Evolutionary conservation across 2,329 filamentous ascomycete species (phyloP).

Genomic region (Graphiopsis chlorocephala): DNA sequence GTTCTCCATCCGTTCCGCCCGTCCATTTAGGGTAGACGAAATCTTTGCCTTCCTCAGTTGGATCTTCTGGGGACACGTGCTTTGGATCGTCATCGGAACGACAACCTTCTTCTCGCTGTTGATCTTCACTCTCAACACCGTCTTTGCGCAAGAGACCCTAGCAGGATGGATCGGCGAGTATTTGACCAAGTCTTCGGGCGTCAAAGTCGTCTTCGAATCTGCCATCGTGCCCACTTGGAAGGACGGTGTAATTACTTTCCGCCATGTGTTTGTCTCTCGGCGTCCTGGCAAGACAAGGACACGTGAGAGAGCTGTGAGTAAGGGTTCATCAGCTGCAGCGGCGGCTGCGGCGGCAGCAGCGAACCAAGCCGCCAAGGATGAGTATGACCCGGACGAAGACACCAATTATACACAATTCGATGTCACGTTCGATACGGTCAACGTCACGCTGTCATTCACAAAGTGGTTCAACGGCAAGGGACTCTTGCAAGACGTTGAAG

Average conservation of each 20-base stretch:
- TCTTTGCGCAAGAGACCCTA: constrained; percentile 94
- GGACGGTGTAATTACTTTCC: constrained; percentile 91
- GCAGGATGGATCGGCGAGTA: constrained; percentile 94
- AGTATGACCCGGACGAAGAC: constrained; percentile 69
- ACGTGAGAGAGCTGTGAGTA: constrained; percentile 61
- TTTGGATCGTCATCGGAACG: constrained; percentile 95
- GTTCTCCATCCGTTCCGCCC: constrained; percentile 89
- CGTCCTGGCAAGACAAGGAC: constrained; percentile 68
- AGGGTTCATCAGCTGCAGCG: constrained; percentile 81
- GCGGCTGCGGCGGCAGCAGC: constrained; percentile 79
- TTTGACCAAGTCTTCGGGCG: constrained; percentile 84
- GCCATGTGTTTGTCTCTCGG: constrained; percentile 92
- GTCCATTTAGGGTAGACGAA: constrained; percentile 94
- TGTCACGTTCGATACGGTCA: constrained; percentile 88
- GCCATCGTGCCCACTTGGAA: constrained; percentile 96
- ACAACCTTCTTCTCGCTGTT: constrained; percentile 94
- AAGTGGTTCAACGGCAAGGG: constrained; percentile 99
- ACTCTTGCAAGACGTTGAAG: constrained; percentile 83
- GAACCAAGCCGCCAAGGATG: constrained; percentile 42
- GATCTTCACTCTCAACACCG: constrained; percentile 90
- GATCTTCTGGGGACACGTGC: constrained; percentile 87
- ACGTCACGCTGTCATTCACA: constrained; percentile 93
- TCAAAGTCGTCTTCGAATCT: constrained; percentile 94
- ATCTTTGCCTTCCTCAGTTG: constrained; percentile 94
- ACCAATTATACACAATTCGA: constrained; percentile 98